Conservation (phyloP, 768 basidiomycete genomes). For the Tricholoma matsutake region DNA sequence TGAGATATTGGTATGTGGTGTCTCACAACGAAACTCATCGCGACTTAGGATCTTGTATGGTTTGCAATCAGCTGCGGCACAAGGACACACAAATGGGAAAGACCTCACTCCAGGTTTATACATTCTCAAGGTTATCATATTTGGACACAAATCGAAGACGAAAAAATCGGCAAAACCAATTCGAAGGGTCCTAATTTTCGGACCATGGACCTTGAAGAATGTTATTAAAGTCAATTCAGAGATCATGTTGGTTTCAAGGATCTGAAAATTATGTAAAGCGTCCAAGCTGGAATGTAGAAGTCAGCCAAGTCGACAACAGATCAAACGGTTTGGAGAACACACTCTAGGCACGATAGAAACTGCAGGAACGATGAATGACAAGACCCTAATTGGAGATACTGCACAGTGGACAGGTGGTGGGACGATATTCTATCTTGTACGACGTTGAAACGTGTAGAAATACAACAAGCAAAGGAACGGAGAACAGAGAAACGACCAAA, state of each 20-base stretch:
- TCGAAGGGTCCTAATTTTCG: background rate
- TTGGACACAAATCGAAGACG: background rate
- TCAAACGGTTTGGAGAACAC: background rate
- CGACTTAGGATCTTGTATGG: too few species aligned
- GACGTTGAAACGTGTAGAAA: background rate
- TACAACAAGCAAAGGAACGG: background rate
- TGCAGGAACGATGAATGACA: background rate
- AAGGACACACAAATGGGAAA: background rate
- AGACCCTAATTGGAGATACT: background rate
- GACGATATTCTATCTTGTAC: background rate
- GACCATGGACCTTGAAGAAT: background rate
- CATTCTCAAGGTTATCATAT: background rate
- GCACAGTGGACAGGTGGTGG: background rate
- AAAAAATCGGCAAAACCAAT: background rate
- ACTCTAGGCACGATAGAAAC: background rate
- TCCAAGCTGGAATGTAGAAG: background rate
- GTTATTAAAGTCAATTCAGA: background rate
- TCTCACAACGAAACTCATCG: too few species aligned
- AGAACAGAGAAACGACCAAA: background rate
- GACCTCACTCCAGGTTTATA: background rate
- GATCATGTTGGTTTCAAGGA: background rate
- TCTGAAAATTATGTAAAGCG: background rate
- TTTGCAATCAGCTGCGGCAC: too few species aligned
- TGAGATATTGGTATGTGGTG: too few species aligned
- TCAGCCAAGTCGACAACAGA: background rate